Evolutionary conservation across 371 early-diverging fungal genomes (phyloP).

Genomic region (Encephalitozoon romaleae): DNA sequence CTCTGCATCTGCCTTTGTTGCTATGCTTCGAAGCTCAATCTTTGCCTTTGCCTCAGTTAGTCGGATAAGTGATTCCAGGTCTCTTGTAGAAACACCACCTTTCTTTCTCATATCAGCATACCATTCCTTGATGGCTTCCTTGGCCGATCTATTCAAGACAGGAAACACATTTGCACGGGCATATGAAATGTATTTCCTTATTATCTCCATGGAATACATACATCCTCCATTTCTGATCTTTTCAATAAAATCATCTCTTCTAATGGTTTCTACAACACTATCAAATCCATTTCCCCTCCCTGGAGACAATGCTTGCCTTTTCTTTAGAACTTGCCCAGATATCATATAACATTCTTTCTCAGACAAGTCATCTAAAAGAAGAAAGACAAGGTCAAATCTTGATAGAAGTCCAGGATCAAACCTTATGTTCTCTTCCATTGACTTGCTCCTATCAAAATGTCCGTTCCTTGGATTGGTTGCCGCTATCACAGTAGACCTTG

Average conservation of each 20-base stretch:
- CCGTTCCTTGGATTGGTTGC: slow-evolving; percentile 60
- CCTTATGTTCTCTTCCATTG: slow-evolving; percentile 56
- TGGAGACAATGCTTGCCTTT: neutral
- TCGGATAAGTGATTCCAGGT: slow-evolving; percentile 51
- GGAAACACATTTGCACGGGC: slow-evolving; percentile 52
- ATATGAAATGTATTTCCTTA: slow-evolving; percentile 62
- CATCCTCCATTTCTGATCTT: slow-evolving; percentile 61
- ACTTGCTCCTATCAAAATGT: slow-evolving; percentile 51
- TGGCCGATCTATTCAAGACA: slow-evolving; percentile 48
- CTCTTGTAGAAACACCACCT: slow-evolving; percentile 36
- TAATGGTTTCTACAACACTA: neutral
- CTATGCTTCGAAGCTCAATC: slow-evolving; percentile 45
- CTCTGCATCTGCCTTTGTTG: slow-evolving; percentile 44
- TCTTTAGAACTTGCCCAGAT: slow-evolving; percentile 26
- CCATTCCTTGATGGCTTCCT: slow-evolving; percentile 37
- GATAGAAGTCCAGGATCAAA: slow-evolving; percentile 50
- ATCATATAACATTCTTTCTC: slow-evolving; percentile 43
- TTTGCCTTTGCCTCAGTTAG: slow-evolving; percentile 57
- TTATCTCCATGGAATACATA: slow-evolving; percentile 63
- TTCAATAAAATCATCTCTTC: neutral
- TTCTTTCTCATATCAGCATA: slow-evolving; percentile 32
- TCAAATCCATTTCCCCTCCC: neutral
- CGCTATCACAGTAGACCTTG: slow-evolving; percentile 53
- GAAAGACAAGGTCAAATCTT: slow-evolving; percentile 58
- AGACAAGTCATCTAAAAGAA: slow-evolving; percentile 48